Evolutionary conservation across 306 rosid genomes (phyloP), one percentile per base, ranked within the genome.

Genomic region (Amphicarpaea edgeworthii): DNA sequence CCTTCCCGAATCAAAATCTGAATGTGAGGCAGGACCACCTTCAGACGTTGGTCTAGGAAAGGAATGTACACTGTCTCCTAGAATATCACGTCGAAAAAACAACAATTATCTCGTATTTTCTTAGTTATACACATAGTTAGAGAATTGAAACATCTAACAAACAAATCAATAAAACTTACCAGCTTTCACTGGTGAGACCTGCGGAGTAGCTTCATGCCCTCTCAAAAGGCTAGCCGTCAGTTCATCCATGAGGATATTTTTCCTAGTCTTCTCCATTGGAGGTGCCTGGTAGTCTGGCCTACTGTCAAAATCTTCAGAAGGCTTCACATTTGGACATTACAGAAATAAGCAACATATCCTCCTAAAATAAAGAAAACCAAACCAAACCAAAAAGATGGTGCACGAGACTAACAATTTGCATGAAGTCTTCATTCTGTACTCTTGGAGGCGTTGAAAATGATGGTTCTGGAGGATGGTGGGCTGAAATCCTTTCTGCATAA

Each of bases 31-130:
- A 57, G 38, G 62, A 69, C 79, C 90, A 59, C 79, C 88, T 70
- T 85, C 98, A 43, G 98, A 93, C 42, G 66, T 81, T 41, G 92
- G 80, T 83, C 88, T 89, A 32, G 84, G 88, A 24, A 83, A 60
- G 78, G 84, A 81, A 71, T 74, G 51, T 53, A 40, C 76, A 45
- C 68, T 81, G 38, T 72, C 85, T 68, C 91, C 95, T 86, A 72
- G 37, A 75, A 73, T 66, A 55, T 60, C 32, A 73, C 21, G 24
- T 28, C 41, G 7, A 75, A 64, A 32, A n/a, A n/a, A n/a, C n/a
- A 68, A 72, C 26, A 21, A 46, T 72, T 70, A 79, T 26, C 12
- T 43, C 17, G 15, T 54, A 42, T 58, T 79, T 53, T 55, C 75
- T 41, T 37, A 67, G 57, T 75, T 62, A 69, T 34, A 69, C 38